phyloP scores from a whole-genome alignment of 176 grass and related monocot genomes.

The Alopecurus myosuroides region DNA sequence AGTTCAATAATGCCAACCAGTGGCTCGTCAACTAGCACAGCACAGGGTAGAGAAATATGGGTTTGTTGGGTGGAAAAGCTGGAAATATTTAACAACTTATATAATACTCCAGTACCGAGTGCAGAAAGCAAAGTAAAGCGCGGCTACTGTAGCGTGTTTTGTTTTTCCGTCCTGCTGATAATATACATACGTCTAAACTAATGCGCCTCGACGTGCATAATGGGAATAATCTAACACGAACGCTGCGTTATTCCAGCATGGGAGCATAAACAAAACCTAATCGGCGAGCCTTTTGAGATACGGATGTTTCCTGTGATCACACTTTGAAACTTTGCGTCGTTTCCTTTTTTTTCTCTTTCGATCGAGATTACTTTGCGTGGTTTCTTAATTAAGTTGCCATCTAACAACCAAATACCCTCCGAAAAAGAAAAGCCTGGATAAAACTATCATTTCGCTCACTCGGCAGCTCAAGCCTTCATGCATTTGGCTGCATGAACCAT shows the following conservation, averaged over 20 bases:
- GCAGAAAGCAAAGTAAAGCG: too few relatives aligned
- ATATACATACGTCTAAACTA: neutral
- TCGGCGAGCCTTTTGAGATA: neutral
- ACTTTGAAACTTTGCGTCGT: neutral
- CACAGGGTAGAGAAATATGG: neutral
- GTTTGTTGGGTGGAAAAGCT: slow-evolving; percentile 19
- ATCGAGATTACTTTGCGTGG: too few relatives aligned
- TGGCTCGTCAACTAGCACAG: slow-evolving; percentile 13
- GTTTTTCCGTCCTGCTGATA: neutral
- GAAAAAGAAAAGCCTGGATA: neutral
- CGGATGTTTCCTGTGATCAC: slow-evolving; percentile 21
- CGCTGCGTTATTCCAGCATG: slow-evolving; percentile 6
- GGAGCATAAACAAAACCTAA: neutral
- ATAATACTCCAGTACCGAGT: too few relatives aligned
- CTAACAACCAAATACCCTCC: neutral
- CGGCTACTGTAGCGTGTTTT: neutral
- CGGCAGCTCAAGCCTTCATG: neutral
- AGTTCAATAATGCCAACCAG: slow-evolving; percentile 28
- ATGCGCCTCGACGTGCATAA: neutral
- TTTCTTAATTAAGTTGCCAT: neutral
- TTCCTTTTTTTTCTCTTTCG: too few relatives aligned
- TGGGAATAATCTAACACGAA: slow-evolving; percentile 17
- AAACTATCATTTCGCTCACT: neutral
- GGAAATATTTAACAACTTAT: neutral
- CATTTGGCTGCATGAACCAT: slow-evolving; percentile 1